A percentile compares a stretch with the other conserved stretches of the same genome.
Evolutionary conservation across 1,139 yeast genomes (phyloP).

Genomic region (Wickerhamomyces sp.): DNA sequence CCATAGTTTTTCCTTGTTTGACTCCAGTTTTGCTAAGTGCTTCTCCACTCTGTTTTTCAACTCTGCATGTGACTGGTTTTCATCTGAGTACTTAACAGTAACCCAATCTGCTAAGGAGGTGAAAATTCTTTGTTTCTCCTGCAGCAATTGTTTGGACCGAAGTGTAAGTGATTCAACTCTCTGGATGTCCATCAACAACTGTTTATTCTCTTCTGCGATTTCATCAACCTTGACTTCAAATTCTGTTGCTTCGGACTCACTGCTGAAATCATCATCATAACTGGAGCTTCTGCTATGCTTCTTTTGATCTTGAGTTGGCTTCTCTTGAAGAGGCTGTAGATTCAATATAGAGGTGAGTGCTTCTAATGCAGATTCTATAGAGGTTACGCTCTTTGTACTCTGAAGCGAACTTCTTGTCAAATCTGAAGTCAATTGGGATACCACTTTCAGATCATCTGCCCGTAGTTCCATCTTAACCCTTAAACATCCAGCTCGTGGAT

Average conservation of each 20-base stretch:
- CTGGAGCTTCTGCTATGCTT: too few relatives aligned
- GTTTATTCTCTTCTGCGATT: slow-evolving; percentile 34
- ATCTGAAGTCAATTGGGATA: too few relatives aligned
- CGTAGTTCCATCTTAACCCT: too few relatives aligned
- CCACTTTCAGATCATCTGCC: too few relatives aligned
- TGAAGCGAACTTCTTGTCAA: not conserved
- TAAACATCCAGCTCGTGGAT: too few relatives aligned
- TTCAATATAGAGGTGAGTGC: not conserved
- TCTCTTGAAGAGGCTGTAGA: not conserved
- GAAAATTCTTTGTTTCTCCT: slow-evolving; percentile 37
- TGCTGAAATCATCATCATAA: not conserved
- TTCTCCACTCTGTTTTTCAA: not conserved
- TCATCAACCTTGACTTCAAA: slow-evolving; percentile 15
- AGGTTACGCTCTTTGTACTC: not conserved
- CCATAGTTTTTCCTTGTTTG: slow-evolving; percentile 4
- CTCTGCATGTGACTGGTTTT: slow-evolving; percentile 8
- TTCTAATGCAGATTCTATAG: not conserved
- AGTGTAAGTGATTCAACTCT: slow-evolving; percentile 35
- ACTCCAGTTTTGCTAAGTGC: slow-evolving; percentile 2
- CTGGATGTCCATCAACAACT: slow-evolving; percentile 39
- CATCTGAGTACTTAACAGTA: slow-evolving; percentile 8
- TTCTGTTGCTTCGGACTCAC: too few relatives aligned
- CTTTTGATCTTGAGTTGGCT: not conserved
- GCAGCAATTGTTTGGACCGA: slow-evolving; percentile 33
- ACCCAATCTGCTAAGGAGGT: slow-evolving; percentile 37